Base-by-base conservation (phyloP, 225 moss, liverwort and hornwort species). In the Thuidium tamariscinum region DNA sequence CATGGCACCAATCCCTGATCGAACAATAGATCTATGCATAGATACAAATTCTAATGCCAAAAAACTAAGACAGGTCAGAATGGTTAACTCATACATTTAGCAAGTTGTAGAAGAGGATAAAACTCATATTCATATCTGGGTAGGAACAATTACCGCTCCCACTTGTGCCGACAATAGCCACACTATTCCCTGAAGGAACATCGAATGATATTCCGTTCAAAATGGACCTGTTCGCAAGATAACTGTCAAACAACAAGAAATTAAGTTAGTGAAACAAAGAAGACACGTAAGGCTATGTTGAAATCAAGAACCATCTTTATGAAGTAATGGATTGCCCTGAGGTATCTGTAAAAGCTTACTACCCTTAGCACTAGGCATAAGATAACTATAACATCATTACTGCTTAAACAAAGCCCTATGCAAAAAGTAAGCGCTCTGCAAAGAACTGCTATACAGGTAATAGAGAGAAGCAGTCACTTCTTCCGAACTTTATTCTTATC, bases 141-240 rank as follows among this genome's bases (percentile, higher is more conserved):
- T 51, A 82, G 57, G 23, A 81, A 74, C 55, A 30, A 82, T 84
- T 92, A 98, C 99, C 99, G 84, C 99, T 99, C 79, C 99, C 99
- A 94, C 99, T 99, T 71, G 99, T 99, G 80, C 99, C 99, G 54
- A 99, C 99, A 87, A 99, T 97, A 73, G 99, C 99, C 85, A 99
- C 92, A 90, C 97, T 99, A 59, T 89, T 88, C 83, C 99, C 99
- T 82, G 94, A 95, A 81, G 95, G 94, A 75, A 99, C 99, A 85
- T 93, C 88, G 82, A 99, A 99, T 75, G 97, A 97, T 91, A 97
- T 94, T 84, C 97, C 99, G 80, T 92, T 93, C 84, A 99, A 92
- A 77, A 99, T 99, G 74, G 92, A 62, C 73, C 99, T 93, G 63
- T 96, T 88, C 72, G 89, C 69, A 37, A 95, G 66, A 91, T 99